Evolutionary conservation across 305 asterid genomes (phyloP), one percentile per base, ranked within the genome.

Genomic region (Plantago coronopus): DNA sequence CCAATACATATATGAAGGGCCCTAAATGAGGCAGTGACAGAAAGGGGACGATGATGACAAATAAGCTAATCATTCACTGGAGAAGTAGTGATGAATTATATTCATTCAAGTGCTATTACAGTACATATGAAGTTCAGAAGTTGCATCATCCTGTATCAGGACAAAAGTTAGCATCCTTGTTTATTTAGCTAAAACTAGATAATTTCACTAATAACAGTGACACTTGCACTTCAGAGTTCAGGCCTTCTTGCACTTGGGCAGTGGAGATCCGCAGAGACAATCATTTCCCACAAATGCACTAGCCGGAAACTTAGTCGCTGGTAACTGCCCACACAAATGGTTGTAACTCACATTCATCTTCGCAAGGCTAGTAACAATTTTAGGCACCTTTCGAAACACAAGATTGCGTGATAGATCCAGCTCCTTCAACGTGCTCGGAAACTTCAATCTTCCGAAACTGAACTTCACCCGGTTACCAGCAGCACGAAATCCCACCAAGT

Each of bases 181-280:
- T 34, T 34, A 34, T 34, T 34, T 34, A 34, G 40, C 40, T 34
- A 2, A 34, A 34, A 48, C 11, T 48, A 9, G 11, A 23, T 6
- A 48, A 1, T 20, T 20, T 17, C 20, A 21, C 37, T 21, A 34
- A 34, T 34, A 12, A 34, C 7, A 19, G 31, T 19, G 31, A 17
- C n/a, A 21, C n/a, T 1, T 29, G 29, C 2, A 22, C 14, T n/a
- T n/a, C n/a, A n/a, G n/a, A n/a, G 20, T 0, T n/a, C 62, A 67
- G 60, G 61, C 79, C 71, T 25, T 17, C 20, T 77, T 90, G 77
- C 98, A 91, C 7, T 74, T 62, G 0, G 88, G 74, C 71, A 91
- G 63, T 13, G 98, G 98, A 38, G 88, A 45, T 15, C 96, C 96
- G 25, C 96, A 91, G 42, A 91, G 74, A 46, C 96, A 88, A 54